Conservation (phyloP, 2,329 filamentous ascomycete species). For the Dactylonectria macrodidyma region DNA sequence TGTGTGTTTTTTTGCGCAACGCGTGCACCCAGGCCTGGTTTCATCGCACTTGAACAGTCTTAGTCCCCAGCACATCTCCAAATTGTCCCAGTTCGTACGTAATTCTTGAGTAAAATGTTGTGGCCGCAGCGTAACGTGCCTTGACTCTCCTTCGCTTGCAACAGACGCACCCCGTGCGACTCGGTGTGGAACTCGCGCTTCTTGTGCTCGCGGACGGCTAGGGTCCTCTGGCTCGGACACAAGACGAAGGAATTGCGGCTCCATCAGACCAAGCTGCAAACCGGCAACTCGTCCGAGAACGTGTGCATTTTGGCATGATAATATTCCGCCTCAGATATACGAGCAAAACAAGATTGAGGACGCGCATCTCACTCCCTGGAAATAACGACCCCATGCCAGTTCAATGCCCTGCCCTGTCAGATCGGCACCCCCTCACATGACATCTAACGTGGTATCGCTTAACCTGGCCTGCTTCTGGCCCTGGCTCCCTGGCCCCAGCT, state of each 20-base stretch:
- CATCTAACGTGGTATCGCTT: neutral
- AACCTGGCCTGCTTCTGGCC: neutral
- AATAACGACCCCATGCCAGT: no score
- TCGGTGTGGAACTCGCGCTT: constrained; percentile 10
- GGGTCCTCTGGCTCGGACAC: neutral
- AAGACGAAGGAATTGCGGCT: neutral
- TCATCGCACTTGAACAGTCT: constrained; percentile 16
- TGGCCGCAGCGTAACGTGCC: neutral
- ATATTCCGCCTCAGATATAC: neutral
- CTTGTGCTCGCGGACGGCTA: neutral
- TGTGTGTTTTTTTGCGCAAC: neutral
- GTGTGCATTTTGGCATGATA: neutral
- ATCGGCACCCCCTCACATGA: neutral
- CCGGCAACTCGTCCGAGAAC: neutral
- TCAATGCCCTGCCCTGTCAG: neutral
- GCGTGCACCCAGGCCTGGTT: neutral
- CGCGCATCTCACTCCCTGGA: no score
- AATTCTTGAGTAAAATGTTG: no score
- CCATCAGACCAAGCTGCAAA: neutral
- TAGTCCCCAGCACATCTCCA: neutral
- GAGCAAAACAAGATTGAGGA: neutral
- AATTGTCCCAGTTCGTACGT: neutral
- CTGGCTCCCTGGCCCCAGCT: neutral
- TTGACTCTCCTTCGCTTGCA: constrained; percentile 13
- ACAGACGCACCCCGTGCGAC: neutral